Evolutionary conservation across 106 monocot species (phyloP).

Genomic region (Dendrobium huoshanense): DNA sequence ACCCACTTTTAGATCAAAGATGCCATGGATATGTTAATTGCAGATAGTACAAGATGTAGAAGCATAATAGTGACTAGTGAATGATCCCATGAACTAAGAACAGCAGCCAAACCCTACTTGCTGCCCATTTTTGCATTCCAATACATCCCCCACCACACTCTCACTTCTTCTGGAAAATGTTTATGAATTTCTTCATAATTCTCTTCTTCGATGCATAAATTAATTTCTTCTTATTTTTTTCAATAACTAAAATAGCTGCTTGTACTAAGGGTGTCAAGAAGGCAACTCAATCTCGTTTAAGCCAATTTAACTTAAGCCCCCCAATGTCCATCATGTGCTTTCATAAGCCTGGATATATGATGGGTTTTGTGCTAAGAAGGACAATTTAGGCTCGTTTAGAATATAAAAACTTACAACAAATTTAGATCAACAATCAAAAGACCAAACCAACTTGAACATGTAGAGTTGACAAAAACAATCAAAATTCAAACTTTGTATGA

Average conservation of each 20-base stretch:
- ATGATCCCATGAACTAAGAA: background rate
- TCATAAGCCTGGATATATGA: no score
- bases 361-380: background rate
- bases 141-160: background rate
- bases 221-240: background rate
- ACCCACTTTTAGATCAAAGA: background rate
- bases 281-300: no score
- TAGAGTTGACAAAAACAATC: background rate
- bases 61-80: background rate
- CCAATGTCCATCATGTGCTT: no score
- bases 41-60: background rate
- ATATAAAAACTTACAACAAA: background rate
- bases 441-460: no score
- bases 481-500: background rate
- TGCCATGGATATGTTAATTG: background rate
- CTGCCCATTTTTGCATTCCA: background rate
- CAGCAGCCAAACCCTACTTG: background rate
- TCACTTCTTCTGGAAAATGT: background rate
- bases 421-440: background rate
- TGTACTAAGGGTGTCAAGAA: no score
- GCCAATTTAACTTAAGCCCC: no score
- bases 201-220: background rate
- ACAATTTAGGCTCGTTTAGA: background rate
- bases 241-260: no score
- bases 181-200: background rate